phyloP scores from a whole-genome alignment of 2,329 filamentous ascomycete species.

The Dryadomyces quercivorus region DNA sequence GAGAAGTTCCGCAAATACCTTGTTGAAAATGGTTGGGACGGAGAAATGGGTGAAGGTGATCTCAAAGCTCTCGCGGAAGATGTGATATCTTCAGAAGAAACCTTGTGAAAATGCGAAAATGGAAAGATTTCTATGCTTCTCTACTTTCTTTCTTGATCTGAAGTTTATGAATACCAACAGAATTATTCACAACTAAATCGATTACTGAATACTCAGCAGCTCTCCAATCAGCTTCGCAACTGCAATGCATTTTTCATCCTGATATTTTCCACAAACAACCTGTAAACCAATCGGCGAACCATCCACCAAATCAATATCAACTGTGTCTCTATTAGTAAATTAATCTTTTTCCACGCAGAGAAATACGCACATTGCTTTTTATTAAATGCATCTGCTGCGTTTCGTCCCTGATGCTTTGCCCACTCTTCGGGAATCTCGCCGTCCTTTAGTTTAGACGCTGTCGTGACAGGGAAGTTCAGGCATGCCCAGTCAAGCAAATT shows the following conservation, averaged over 20 bases:
- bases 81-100: too few species aligned
- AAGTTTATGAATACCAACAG: too few species aligned
- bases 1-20: constrained; percentile 9
- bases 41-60: constrained; percentile 11
- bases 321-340: neutral
- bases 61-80: constrained; percentile 1
- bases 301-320: neutral
- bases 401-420: neutral
- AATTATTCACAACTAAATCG: too few species aligned
- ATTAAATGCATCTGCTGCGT: neutral
- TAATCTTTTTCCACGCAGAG: neutral
- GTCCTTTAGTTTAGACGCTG: neutral
- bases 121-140: too few species aligned
- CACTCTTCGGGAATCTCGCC: neutral
- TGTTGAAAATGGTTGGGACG: constrained; percentile 8
- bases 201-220: neutral
- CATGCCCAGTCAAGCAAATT: neutral
- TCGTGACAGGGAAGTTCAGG: neutral
- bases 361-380: neutral
- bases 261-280: neutral
- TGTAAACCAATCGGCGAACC: neutral
- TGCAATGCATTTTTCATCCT: neutral
- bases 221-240: neutral
- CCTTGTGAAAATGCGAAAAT: too few species aligned
- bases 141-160: too few species aligned